These are phyloP conservation scores for Primulina huaijiensis DNA, from an alignment of 257 asterid genomes.

Conservation along the genomic window DNA sequence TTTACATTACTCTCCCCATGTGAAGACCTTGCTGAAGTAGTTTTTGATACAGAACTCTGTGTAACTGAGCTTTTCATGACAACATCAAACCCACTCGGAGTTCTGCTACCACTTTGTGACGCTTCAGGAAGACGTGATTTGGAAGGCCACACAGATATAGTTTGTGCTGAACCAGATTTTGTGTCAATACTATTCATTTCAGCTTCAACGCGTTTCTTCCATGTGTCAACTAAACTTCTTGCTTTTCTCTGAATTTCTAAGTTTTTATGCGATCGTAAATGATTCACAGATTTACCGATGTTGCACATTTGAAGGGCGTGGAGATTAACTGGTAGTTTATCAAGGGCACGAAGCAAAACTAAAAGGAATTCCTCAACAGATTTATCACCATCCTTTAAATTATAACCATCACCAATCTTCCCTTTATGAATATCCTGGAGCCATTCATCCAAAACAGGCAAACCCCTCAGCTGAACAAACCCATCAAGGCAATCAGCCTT, in stretches of 20 bases:
- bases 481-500: conserved; percentile 67
- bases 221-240: conserved; percentile 78
- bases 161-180: conserved; percentile 54
- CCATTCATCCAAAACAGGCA: conserved; percentile 83
- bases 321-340: conserved; percentile 85
- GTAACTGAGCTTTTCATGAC: conserved; percentile 54
- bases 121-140: conserved; percentile 70
- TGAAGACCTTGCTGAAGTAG: conserved; percentile 45
- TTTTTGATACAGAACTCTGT: conserved; percentile 52
- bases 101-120: conserved; percentile 50
- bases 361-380: conserved; percentile 77
- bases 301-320: conserved; percentile 84
- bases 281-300: conserved; percentile 92
- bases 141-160: conserved; percentile 52
- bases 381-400: conserved; percentile 52
- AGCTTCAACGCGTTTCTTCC: conserved; percentile 97
- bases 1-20: conserved; percentile 59
- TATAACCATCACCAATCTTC: conserved; percentile 47
- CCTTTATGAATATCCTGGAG: conserved; percentile 86
- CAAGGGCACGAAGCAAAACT: conserved; percentile 81
- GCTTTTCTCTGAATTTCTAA: conserved; percentile 80
- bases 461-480: conserved; percentile 74
- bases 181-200: conserved; percentile 75
- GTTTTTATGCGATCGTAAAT: conserved; percentile 75
- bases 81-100: conserved; percentile 56